A percentile compares a stretch with the other conserved stretches of the same genome.
Conservation (phyloP, 192 early-diverging fungal species). For the Kickxella alabastrina region DNA sequence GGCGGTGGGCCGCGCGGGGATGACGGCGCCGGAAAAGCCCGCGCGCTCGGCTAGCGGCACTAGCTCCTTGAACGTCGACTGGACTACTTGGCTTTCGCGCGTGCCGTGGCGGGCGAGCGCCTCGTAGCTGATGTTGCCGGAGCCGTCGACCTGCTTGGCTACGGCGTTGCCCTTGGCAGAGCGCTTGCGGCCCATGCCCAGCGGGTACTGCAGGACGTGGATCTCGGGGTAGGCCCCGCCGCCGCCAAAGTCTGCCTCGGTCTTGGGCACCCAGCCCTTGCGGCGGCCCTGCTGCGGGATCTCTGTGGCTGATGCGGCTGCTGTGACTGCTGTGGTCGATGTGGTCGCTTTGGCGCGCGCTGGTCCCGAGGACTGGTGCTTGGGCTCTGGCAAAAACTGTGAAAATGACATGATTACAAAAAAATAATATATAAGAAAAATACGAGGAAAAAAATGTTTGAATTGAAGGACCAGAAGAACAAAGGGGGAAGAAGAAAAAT, state of each 20-base stretch:
- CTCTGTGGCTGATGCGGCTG: not conserved
- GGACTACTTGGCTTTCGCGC: constrained; percentile 65
- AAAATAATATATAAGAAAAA: constrained; percentile 1
- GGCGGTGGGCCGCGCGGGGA: constrained; percentile 70
- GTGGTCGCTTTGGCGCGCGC: not conserved
- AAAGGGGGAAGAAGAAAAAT: not conserved
- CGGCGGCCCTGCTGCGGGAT: constrained; percentile 81
- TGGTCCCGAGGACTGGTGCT: constrained; percentile 6
- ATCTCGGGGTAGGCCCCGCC: constrained; percentile 98
- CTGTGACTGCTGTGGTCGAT: not conserved
- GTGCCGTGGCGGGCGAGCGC: constrained; percentile 80
- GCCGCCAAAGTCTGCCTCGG: constrained; percentile 85
- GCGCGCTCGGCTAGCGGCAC: constrained; percentile 64
- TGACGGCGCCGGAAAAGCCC: constrained; percentile 61
- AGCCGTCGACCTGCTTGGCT: constrained; percentile 82
- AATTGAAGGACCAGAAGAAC: not conserved
- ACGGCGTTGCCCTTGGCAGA: constrained; percentile 54
- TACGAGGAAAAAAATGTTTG: not conserved
- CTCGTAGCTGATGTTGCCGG: constrained; percentile 88
- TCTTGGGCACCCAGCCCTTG: constrained; percentile 72
- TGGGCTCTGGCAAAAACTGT: constrained; percentile 49
- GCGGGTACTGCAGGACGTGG: constrained; percentile 85
- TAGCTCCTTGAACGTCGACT: constrained; percentile 80
- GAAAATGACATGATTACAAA: constrained; percentile 42
- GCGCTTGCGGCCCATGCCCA: constrained; percentile 85